Base-by-base conservation (phyloP, 768 basidiomycete species). In the Fomitopsis serialis region DNA sequence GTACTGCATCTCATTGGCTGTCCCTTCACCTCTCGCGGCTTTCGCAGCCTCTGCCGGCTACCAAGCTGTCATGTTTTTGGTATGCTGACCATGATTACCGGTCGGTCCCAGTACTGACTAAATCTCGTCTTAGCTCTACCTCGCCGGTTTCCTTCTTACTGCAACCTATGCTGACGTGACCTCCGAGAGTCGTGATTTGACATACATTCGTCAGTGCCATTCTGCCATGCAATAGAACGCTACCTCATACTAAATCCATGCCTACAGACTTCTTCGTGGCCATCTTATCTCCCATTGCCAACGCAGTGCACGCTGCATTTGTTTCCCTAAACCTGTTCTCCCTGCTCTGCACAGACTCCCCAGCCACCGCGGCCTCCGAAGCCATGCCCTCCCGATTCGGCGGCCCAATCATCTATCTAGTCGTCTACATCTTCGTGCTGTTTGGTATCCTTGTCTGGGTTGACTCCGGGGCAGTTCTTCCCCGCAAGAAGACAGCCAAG, bases 251-350 rank as follows among this genome's bases (percentile, higher is more conserved):
- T 32, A 32, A 32, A 5, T 32, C 29, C 11, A 11, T 32, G 11
- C 37, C 4, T 36, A n/a, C 8, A 78, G 76, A 89, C 68, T 91
- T 85, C 61, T 81, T 85, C 0, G 63, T 87, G 32, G 87, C 86
- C 0, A 49, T 89, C 2, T 64, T 81, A n/a, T 81, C 85, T 1
- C 89, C 89, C 3, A 79, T 92, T 5, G 80, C 81, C 10, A 87
- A 79, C 57, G 72, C 81, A 45, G 86, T 88, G 65, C 78, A 89
- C 36, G 81, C 87, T 0, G 78, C 79, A 2, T 74, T 92, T 19
- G 79, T 92, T n/a, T 87, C 89, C 0, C 74, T 87, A 57, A 90
- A 91, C 61, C 66, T 89, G 2, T 92, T 91, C 68, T 83, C 82
- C 13, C 70, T 91, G 3, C 77, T 89, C 3, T 90, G 89, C 61